Base-by-base conservation (phyloP, 176 grass and related monocot species). In the Carex littledalei region DNA sequence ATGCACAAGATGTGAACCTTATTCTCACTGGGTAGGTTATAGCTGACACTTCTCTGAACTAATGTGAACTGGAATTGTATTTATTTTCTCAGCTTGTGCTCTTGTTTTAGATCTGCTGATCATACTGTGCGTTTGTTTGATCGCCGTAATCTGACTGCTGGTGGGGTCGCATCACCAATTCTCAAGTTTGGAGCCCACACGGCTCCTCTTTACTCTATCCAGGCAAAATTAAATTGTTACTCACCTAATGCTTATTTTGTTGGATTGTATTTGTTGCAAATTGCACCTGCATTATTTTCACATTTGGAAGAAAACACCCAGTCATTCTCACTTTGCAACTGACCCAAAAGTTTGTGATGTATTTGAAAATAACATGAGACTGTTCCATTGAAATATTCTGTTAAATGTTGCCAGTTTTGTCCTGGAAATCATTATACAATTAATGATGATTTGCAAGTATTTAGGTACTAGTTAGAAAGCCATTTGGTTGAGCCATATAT, bases 81-180 rank as follows among this genome's bases (percentile, higher is more conserved):
- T 87, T 61, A 20, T 84, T 45, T 81, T 79, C 3, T 45, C 77
- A 43, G 58, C 56, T 66, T 63, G 3, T 84, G 66, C 62, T 56
- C 20, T 67, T 56, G 5, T 87, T 84, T 90, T 84, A 95, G 96
- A 64, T 99, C 96, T 85, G 96, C 96, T 37, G 96, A 99, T 91
- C 88, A 84, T 81, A 95, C 96, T 64, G 91, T 99, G 60, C 80
- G 85, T 16, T 90, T 99, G 93, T 99, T 94, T 89, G 96, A 99
- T 81, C 91, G 93, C 47, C 90, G 93, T 22, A 94, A 90, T 82
- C 86, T 99, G 75, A 88, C 86, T 87, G 86, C 88, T 80, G 89
- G 78, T 81, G 90, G 37, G 37, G 37, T 39, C 4, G 37, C 37
- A 5, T 39, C 37, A 39, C 37, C 37, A 39, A 39, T 39, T 39